phyloP scores from a whole-genome alignment of 768 basidiomycete species.

The Lentinula aciculospora region DNA sequence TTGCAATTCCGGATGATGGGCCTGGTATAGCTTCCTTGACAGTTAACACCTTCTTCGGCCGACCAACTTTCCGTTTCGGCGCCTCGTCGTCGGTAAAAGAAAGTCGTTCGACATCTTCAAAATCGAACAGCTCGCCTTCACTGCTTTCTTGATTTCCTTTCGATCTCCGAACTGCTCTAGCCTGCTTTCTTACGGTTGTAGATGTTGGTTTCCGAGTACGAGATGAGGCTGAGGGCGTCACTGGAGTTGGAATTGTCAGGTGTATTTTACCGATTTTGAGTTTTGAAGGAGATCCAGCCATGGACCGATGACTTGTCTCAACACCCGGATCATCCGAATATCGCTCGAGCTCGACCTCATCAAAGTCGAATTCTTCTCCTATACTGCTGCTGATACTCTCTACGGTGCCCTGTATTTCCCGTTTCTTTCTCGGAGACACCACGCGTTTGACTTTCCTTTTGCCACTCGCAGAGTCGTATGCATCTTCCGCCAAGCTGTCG shows the following conservation, averaged over 20 bases:
- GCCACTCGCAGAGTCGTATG: no score
- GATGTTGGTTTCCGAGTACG: slow-evolving; percentile 3
- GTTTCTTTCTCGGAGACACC: slow-evolving; percentile 3
- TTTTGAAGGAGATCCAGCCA: not conserved
- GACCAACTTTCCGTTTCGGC: not conserved
- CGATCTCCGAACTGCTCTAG: not conserved
- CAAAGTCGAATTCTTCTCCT: slow-evolving; percentile 20
- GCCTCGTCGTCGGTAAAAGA: not conserved
- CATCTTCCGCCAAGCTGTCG: slow-evolving; percentile 20
- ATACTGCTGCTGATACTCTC: slow-evolving; percentile 7
- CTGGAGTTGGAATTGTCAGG: not conserved
- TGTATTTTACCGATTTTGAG: not conserved
- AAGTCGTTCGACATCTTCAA: slow-evolving; percentile 14
- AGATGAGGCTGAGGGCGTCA: not conserved
- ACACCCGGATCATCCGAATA: slow-evolving; percentile 1
- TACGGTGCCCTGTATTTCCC: slow-evolving; percentile 2
- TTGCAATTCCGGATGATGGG: not conserved
- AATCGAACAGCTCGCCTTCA: slow-evolving; percentile 24
- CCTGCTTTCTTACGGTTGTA: slow-evolving; percentile 5
- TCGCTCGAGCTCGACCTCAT: slow-evolving; percentile 13
- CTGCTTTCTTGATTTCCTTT: slow-evolving; percentile 11
- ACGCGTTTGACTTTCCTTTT: slow-evolving; percentile 10
- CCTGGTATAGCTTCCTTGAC: not conserved
- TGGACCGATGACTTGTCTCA: not conserved
- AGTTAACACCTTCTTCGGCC: not conserved